Evolutionary conservation across 176 grass and related monocot species (phyloP).

Genomic region (barley (Hordeum vulgare)): DNA sequence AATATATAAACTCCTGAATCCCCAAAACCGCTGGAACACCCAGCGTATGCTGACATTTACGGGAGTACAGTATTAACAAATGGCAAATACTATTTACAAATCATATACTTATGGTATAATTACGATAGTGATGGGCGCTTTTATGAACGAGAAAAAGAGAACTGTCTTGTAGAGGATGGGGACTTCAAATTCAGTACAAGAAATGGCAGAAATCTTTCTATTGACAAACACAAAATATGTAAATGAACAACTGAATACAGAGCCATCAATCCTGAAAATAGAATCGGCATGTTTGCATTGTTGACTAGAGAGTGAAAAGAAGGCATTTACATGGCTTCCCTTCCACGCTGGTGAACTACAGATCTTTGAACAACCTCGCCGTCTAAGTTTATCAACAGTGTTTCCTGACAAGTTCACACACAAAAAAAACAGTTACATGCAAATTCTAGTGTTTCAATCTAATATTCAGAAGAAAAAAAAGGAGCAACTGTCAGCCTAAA

Average conservation of each 20-base stretch:
- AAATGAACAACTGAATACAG: background rate
- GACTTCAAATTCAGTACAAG: background rate
- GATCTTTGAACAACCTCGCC: conserved; percentile 38
- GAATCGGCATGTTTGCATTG: background rate
- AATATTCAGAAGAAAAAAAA: background rate
- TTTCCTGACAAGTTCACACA: conserved; percentile 12
- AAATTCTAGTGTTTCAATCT: background rate
- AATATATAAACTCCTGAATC: background rate
- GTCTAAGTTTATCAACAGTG: conserved; percentile 21
- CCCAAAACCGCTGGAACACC: too few relatives aligned
- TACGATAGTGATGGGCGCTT: background rate
- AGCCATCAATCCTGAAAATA: background rate
- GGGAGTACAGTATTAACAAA: background rate
- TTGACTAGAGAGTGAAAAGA: background rate
- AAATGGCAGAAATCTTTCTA: background rate
- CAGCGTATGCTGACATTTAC: background rate
- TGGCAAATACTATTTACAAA: background rate
- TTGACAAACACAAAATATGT: background rate
- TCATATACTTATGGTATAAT: background rate
- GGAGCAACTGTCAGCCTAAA: background rate
- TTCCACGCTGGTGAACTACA: background rate
- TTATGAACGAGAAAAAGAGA: background rate
- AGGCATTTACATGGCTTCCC: conserved; percentile 10
- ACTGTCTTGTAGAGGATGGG: background rate
- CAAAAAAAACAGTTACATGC: background rate